A percentile compares a stretch with the other conserved stretches of the same genome.
Evolutionary conservation across 106 monocot species (phyloP).

Genomic region (Dioscorea dumetorum): DNA sequence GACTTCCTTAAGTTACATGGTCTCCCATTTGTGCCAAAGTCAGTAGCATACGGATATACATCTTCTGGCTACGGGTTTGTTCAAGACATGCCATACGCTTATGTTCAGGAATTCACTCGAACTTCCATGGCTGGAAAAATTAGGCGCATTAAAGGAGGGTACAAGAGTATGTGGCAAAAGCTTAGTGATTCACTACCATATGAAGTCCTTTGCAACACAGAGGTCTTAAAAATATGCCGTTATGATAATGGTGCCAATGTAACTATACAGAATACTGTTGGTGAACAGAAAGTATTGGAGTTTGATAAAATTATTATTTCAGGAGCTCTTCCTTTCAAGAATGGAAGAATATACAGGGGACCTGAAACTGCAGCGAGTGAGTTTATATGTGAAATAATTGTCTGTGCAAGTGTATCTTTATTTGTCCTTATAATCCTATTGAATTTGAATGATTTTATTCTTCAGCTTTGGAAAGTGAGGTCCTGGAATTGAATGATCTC

Average conservation of each 20-base stretch:
- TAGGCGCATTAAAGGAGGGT: conserved; percentile 36
- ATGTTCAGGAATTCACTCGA: conserved; percentile 45
- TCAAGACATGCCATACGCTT: conserved; percentile 61
- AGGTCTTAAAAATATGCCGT: conserved; percentile 29
- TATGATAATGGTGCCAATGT: conserved; percentile 5
- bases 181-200: conserved; percentile 38
- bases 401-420: background rate
- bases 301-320: conserved; percentile 48
- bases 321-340: conserved; percentile 35
- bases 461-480: conserved; percentile 24
- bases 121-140: conserved; percentile 62
- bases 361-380: conserved; percentile 14
- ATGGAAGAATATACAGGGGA: conserved; percentile 30
- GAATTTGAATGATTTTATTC: background rate
- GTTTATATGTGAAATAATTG: background rate
- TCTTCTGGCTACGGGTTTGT: conserved; percentile 54
- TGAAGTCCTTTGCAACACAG: conserved; percentile 38
- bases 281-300: conserved; percentile 17
- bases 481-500: conserved; percentile 37
- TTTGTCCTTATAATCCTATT: background rate
- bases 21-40: conserved; percentile 33
- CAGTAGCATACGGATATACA: conserved; percentile 50
- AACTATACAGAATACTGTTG: conserved; percentile 15
- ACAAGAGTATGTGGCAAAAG: conserved; percentile 50
- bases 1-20: conserved; percentile 33